phyloP scores from a whole-genome alignment of 148 eudicot genomes.

The Bassia scoparia region DNA sequence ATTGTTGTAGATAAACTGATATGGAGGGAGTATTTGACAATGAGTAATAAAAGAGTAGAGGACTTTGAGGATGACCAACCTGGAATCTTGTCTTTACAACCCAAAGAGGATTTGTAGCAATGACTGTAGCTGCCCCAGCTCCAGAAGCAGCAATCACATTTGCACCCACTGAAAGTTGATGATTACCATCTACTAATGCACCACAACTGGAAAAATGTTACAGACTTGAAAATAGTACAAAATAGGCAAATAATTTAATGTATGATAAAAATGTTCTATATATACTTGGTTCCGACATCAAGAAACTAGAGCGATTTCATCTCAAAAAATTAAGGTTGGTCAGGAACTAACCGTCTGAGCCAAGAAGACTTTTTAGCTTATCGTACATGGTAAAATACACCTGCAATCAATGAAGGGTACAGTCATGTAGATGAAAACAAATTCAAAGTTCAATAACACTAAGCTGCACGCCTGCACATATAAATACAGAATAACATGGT shows the following conservation, averaged over 20 bases:
- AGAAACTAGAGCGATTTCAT: not conserved
- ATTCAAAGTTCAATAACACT: not conserved
- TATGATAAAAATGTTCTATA: not conserved
- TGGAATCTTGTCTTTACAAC: constrained; percentile 97
- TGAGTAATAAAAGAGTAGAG: not conserved
- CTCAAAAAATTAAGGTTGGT: not conserved
- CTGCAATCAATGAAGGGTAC: constrained; percentile 35
- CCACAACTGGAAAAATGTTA: constrained; percentile 25
- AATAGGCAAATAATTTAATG: not conserved
- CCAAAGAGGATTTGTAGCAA: constrained; percentile 96
- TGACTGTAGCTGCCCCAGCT: constrained; percentile 90
- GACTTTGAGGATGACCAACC: constrained; percentile 36
- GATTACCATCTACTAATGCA: constrained; percentile 56
- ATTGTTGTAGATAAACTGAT: no score
- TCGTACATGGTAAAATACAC: constrained; percentile 91
- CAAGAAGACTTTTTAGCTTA: constrained; percentile 69
- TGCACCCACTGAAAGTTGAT: constrained; percentile 84
- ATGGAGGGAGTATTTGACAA: no score
- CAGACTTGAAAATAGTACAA: constrained; percentile 20
- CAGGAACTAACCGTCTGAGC: constrained; percentile 67
- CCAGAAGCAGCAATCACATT: constrained; percentile 96
- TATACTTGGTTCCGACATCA: not conserved
- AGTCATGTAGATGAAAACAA: constrained; percentile 4
- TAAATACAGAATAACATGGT: not conserved
- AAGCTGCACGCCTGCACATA: not conserved